phyloP scores from a whole-genome alignment of 257 asterid genomes.

The Solanum rostratum region DNA sequence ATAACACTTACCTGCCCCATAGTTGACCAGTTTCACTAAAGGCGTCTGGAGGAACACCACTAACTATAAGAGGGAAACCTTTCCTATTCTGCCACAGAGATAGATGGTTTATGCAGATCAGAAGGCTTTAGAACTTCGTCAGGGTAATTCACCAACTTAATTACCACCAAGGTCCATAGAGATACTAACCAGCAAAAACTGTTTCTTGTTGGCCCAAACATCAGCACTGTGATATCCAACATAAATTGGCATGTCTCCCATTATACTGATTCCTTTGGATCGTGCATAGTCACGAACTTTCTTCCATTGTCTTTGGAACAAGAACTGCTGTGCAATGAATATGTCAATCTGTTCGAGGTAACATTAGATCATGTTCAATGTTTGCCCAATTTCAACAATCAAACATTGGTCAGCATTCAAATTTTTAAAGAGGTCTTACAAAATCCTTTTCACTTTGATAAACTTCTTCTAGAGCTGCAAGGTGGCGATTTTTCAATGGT shows the following conservation, averaged over 20 bases:
- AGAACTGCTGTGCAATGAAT: conserved; percentile 85
- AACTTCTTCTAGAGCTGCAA: conserved; percentile 80
- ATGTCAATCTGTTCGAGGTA: conserved; percentile 59
- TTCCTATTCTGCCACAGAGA: conserved; percentile 42
- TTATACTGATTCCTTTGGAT: conserved; percentile 69
- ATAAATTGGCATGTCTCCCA: conserved; percentile 99
- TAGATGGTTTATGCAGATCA: conserved; percentile 5
- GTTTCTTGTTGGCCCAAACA: conserved; percentile 97
- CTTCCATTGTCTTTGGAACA: conserved; percentile 97
- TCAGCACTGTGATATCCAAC: conserved; percentile 99
- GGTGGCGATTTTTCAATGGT: conserved; percentile 83
- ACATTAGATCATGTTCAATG: neutral
- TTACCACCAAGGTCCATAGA: neutral
- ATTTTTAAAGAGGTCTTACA: conserved; percentile 36
- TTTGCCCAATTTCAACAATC: neutral
- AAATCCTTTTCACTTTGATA: conserved; percentile 73
- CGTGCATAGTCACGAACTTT: conserved; percentile 77
- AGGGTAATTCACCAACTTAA: neutral
- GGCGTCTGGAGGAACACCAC: conserved; percentile 99
- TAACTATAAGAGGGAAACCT: conserved; percentile 80
- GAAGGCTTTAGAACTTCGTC: conserved; percentile 4
- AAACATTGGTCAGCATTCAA: neutral
- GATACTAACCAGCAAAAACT: conserved; percentile 69
- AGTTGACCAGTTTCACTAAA: conserved; percentile 97
- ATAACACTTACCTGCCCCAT: conserved; percentile 70